Conservation (phyloP, 2,329 filamentous ascomycete genomes). For the Sporothrix phasma region DNA sequence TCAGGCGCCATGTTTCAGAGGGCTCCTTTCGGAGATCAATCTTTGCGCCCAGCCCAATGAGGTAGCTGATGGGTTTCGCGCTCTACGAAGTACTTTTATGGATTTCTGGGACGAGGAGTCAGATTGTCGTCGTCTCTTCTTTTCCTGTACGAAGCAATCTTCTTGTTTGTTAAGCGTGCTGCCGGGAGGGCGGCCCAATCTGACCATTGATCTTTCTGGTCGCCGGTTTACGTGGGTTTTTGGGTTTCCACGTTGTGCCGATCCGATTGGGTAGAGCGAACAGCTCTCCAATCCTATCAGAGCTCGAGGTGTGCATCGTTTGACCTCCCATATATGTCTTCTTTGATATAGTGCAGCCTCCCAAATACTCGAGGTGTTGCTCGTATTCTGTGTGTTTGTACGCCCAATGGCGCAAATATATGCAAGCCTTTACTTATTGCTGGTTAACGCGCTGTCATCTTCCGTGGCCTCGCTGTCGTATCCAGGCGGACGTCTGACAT, state of each 20-base stretch:
- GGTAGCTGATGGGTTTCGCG: too few species aligned
- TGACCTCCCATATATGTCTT: too few species aligned
- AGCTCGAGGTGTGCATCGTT: background rate
- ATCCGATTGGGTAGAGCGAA: background rate
- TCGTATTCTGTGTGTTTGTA: background rate
- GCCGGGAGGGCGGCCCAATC: too few species aligned
- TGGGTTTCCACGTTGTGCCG: background rate
- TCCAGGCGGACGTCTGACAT: too few species aligned
- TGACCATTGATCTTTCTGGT: background rate
- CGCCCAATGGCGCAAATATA: background rate
- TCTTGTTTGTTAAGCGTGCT: background rate
- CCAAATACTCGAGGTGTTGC: too few species aligned
- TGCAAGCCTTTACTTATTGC: background rate
- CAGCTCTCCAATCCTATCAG: background rate
- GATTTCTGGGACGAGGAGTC: too few species aligned
- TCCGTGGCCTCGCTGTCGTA: background rate
- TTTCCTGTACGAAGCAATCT: too few species aligned
- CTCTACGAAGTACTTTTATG: too few species aligned
- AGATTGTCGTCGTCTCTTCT: background rate
- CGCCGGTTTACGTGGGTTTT: background rate
- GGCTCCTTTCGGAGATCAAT: conserved; percentile 9
- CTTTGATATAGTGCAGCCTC: too few species aligned
- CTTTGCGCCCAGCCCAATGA: background rate
- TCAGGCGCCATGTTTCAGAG: conserved; percentile 9
- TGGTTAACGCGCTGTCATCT: background rate